Evolutionary conservation across 2,329 filamentous ascomycete species (phyloP), one percentile per base, ranked within the genome.

Genomic region (Cytospora mali): DNA sequence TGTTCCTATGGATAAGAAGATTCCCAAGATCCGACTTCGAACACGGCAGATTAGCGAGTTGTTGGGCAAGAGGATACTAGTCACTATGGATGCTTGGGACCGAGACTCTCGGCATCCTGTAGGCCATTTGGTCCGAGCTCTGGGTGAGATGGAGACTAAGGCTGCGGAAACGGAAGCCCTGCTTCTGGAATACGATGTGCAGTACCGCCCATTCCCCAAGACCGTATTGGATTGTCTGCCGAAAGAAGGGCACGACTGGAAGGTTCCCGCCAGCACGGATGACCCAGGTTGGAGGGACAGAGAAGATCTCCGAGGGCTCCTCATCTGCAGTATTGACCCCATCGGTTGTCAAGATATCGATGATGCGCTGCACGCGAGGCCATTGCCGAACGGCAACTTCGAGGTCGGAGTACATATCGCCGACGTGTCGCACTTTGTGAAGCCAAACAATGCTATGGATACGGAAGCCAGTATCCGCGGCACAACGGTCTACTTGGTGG

Each of bases 381-480:
- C 84, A 56, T 79, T 99, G 25, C 89, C 92, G 0, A 98, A 98
- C 71, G 95, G 96, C 50, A 97, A 98, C 74, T 93, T 88, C 68
- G 92, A 98, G 75, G 93, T 99, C 11, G 95, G 95, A 67, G 95
- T 99, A 18, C 96, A 99, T 76, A 99, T 99, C 75, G 96, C 95
- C 29, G 95, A 99, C 75, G 95, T 99, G n/a, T 98, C 95, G 11
- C 91, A 99, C 77, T 99, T 99, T 73, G 95, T 99, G 71, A 96
- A 95, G 77, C 93, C 96, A 28, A 93, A 91, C 75, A 99, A 94
- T 71, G 90, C 95, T 59, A 99, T 99, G 95, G 96, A 99, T 74
- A 86, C 88, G 54, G 95, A 99, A 77, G 95, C 95, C 3, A 95
- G 92, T 72, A 87, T 96, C 71, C 89, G 95, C 70, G 95, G 95